Percentiles rank a stretch among this genome's conserved stretches.
These are phyloP conservation scores for Cercospora brassicicola DNA, from an alignment of 2,329 filamentous ascomycete genomes.

Conservation along the genomic window DNA sequence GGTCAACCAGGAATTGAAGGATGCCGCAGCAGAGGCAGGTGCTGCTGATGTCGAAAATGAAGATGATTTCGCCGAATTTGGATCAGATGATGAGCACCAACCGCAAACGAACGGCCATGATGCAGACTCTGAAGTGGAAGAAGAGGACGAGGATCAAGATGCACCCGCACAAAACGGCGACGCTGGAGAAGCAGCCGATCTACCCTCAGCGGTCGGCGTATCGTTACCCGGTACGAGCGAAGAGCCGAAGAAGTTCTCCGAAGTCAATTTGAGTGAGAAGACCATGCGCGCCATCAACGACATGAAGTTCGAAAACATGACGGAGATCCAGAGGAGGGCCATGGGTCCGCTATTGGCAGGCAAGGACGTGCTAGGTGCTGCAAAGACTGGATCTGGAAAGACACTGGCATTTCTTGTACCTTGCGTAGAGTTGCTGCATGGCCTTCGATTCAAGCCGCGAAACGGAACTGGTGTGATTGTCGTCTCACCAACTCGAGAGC, in stretches of 20 bases:
- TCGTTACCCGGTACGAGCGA: conserved; percentile 59
- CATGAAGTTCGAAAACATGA: conserved; percentile 96
- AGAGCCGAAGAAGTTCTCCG: conserved; percentile 70
- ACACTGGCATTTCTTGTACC: conserved; percentile 93
- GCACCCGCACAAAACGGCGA: conserved; percentile 30
- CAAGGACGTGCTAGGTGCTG: conserved; percentile 88
- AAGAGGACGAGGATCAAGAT: conserved; percentile 33
- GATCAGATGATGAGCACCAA: conserved; percentile 36
- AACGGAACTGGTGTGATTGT: conserved; percentile 91
- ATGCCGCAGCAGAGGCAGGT: conserved; percentile 26
- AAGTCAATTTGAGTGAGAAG: conserved; percentile 82
- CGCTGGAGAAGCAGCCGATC: conserved; percentile 46
- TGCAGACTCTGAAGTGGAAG: conserved; percentile 36
- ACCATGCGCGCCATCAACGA: conserved; percentile 83
- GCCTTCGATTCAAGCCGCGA: conserved; percentile 88
- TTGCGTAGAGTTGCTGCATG: conserved; percentile 86
- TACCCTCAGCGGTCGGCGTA: conserved; percentile 58
- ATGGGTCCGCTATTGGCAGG: conserved; percentile 88
- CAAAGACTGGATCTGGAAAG: conserved; percentile 95
- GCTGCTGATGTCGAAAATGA: conserved; percentile 23
- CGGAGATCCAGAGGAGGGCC: conserved; percentile 82
- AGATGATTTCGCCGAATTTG: conserved; percentile 42
- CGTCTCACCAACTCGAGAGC: conserved; percentile 87
- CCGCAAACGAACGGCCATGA: conserved; percentile 41
- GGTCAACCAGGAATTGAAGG: conserved; percentile 35